Evolutionary conservation across 1,284 basidiomycete species (phyloP), one percentile per base, ranked within the genome.

Genomic region (Megacollybia platyphylla): DNA sequence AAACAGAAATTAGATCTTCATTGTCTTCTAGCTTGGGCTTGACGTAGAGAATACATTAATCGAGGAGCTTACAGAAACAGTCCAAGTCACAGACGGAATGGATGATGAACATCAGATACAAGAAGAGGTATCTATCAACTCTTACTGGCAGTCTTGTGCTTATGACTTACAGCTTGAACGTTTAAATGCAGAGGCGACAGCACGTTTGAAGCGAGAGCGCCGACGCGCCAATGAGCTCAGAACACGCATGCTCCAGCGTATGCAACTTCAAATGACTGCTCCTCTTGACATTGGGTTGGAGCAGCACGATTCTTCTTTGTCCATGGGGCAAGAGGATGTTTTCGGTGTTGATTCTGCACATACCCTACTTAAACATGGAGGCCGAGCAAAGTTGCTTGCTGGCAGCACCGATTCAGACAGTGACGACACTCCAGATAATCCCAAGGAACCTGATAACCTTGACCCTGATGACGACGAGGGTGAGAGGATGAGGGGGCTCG

Each of bases 191-290:
- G 89, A 94, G 59, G 79, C 79, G 18, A 60, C 73, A 41, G 74
- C 81, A 27, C 79, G 81, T 45, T 64, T 75, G 28, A 90, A 90
- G 57, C 81, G 92, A 11, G 87, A 93, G 55, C 76, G 88, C 45
- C 79, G 91, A 47, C 76, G 79, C 32, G 80, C 83, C 6, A 98
- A 98, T 63, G 96, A 98, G 64, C 70, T 87, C 53, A 89, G 87
- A 61, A 71, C 79, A 29, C 79, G 83, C 49, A 89, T 89, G 5
- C 82, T 97, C 37, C 89, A 92, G 59, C 87, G 93, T 48, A 87
- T 98, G 76, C 96, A 98, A 60, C 73, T 98, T 38, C 85, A 90
- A 56, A 99, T 99, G 96, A 91, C 87, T 5, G 91, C 91, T 6
- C 96, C 92, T 18, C 66, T 93, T 54, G 92, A 98, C 49, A 92